These are phyloP conservation scores for Flaveria ramosissima DNA, from an alignment of 129 eudicot species.

Conservation along the genomic window DNA sequence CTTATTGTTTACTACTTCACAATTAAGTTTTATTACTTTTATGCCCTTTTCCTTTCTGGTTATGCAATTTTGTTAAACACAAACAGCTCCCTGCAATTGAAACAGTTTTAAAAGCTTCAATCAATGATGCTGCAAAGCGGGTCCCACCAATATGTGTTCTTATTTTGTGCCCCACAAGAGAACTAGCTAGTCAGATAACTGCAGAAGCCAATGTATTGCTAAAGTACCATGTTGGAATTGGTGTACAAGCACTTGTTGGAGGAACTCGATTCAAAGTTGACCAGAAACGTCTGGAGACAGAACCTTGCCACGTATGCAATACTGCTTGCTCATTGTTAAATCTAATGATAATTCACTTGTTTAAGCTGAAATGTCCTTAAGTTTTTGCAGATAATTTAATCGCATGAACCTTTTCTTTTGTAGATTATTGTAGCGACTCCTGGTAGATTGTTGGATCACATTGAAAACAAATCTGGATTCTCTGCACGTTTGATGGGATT, in stretches of 20 bases:
- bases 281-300: constrained; percentile 73
- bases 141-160: constrained; percentile 73
- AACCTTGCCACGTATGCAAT: constrained; percentile 70
- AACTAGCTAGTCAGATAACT: constrained; percentile 92
- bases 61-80: constrained; percentile 54
- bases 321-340: constrained; percentile 18
- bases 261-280: constrained; percentile 96
- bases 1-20: not conserved
- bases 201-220: constrained; percentile 88
- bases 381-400: constrained; percentile 12
- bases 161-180: constrained; percentile 90
- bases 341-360: not conserved
- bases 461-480: constrained; percentile 78
- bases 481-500: constrained; percentile 88
- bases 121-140: constrained; percentile 37
- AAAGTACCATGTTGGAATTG: constrained; percentile 77
- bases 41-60: constrained; percentile 1
- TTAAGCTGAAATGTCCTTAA: not conserved
- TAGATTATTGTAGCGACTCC: constrained; percentile 95
- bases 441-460: constrained; percentile 91
- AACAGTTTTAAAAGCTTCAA: constrained; percentile 84
- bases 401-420: constrained; percentile 17
- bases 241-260: constrained; percentile 84
- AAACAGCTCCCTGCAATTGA: constrained; percentile 99
- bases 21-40: not conserved